phyloP scores from a whole-genome alignment of 1,284 basidiomycete species.

The Leccinum angustisporum region DNA sequence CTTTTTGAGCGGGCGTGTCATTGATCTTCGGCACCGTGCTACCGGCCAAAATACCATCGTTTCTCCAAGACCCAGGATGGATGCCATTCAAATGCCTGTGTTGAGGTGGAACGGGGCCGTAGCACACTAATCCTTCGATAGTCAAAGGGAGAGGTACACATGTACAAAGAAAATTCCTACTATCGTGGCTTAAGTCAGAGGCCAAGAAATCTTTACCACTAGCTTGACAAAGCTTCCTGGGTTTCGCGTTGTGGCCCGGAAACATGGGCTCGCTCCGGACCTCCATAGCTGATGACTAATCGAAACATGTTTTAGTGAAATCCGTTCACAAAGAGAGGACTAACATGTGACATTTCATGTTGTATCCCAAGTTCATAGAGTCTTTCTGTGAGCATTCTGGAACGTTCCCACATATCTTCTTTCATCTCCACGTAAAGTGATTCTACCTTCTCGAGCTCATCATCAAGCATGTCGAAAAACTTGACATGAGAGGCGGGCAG shows the following conservation, averaged over 20 bases:
- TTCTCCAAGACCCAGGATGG: not conserved
- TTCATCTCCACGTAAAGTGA: conserved; percentile 78
- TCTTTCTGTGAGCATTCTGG: conserved; percentile 61
- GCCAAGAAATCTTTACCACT: not conserved
- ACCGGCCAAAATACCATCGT: not conserved
- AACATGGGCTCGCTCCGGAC: not conserved
- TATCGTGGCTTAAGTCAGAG: conserved; percentile 2
- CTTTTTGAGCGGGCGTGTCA: not conserved
- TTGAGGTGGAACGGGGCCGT: not conserved
- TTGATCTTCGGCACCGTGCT: not conserved
- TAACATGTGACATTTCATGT: conserved; percentile 62
- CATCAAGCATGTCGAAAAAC: conserved; percentile 77
- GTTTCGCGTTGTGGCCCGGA: not conserved
- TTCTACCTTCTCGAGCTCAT: conserved; percentile 80
- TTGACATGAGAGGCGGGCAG: conserved; percentile 60
- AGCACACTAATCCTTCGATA: conserved; percentile 1
- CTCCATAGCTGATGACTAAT: conserved; percentile 20
- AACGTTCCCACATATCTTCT: conserved; percentile 61
- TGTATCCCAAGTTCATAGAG: conserved; percentile 75
- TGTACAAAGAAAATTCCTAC: conserved; percentile 5
- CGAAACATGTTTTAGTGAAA: conserved; percentile 1
- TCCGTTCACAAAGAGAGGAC: conserved; percentile 17
- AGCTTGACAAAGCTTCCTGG: not conserved
- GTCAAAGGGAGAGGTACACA: not conserved
- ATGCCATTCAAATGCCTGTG: not conserved